Percentiles rank a stretch among this genome's conserved stretches.
phyloP scores from a whole-genome alignment of 2,329 filamentous ascomycete genomes.

The Aureobasidium sp. region DNA sequence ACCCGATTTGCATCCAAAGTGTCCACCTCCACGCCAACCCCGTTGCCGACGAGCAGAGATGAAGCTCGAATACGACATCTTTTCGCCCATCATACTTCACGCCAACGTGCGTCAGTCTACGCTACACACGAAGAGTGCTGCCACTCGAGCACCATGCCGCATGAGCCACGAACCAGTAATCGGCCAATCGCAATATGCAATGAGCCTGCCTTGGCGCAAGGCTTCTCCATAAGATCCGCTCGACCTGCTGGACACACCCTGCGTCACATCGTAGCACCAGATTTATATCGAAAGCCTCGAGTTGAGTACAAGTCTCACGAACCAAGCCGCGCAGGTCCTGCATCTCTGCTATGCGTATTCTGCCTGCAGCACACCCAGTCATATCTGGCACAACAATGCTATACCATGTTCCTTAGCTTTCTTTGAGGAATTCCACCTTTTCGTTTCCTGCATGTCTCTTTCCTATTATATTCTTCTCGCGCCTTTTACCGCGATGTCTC shows the following conservation, averaged over 20 bases:
- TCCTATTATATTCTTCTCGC: too few species aligned
- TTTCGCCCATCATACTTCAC: not conserved
- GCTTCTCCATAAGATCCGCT: not conserved
- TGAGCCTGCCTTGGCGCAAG: not conserved
- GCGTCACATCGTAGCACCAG: not conserved
- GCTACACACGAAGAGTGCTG: not conserved
- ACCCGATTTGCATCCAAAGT: slow-evolving; percentile 57
- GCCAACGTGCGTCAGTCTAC: not conserved
- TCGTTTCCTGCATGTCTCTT: not conserved
- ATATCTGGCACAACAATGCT: not conserved
- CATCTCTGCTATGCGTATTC: not conserved
- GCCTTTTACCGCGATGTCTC: too few species aligned
- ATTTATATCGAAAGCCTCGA: not conserved
- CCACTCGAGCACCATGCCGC: not conserved
- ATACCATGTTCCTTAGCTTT: not conserved
- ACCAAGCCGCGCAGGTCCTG: not conserved
- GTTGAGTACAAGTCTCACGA: not conserved
- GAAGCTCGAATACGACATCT: slow-evolving; percentile 10
- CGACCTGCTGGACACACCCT: not conserved
- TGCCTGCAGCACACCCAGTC: not conserved
- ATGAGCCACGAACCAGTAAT: not conserved
- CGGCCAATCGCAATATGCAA: not conserved
- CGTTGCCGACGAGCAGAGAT: slow-evolving; percentile 45
- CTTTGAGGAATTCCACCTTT: not conserved
- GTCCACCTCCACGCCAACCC: slow-evolving; percentile 76